Evolutionary conservation across 225 moss, liverwort and hornwort genomes (phyloP), one percentile per base, ranked within the genome.

Genomic region (Marchantia polymorpha): DNA sequence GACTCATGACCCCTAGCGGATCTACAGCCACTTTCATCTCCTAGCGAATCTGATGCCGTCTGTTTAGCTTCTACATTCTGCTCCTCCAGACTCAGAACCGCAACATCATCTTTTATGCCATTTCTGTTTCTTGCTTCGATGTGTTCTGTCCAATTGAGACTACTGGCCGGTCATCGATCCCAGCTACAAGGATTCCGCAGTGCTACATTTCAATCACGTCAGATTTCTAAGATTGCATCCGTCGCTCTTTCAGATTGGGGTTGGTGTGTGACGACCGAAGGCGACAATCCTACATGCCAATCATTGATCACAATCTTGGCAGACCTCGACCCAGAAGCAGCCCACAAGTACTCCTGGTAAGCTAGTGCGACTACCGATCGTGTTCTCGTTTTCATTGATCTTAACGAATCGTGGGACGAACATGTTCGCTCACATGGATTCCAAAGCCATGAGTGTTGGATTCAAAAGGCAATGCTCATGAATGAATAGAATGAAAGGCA

Each of bases 261-360:
- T 47, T 79, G 78, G 78, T 79, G 78, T 49, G 66, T 79, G 6
- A 49, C 63, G 12, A 19, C 27, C 23, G 67, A 47, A 0, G 11
- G 22, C 26, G 78, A 79, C 17, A 79, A 68, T 26, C 49, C 78
- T 10, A 79, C 66, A 12, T 79, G 78, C 47, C 68, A 79, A 25
- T 3, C 12, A 4, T 67, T 79, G 78, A 16, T 66, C 19, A 11
- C 22, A n/a, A 68, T 68, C 46, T 52, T 79, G 14, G 0, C 10
- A 10, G 64, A 22, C 29, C 69, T 79, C n/a, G 78, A 79, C 49
- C 78, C 78, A 22, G 78, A 79, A 30, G 20, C 3, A 17, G 78
- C 65, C 19, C 78, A 79, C 6, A 69, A 49, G 4, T 69, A 79
- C 66, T 50, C n/a, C 64, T 79, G 78, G 78, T 79, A 51, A 47